Base-by-base conservation (phyloP, 169 alveolate species). In the Plasmodium inui region DNA sequence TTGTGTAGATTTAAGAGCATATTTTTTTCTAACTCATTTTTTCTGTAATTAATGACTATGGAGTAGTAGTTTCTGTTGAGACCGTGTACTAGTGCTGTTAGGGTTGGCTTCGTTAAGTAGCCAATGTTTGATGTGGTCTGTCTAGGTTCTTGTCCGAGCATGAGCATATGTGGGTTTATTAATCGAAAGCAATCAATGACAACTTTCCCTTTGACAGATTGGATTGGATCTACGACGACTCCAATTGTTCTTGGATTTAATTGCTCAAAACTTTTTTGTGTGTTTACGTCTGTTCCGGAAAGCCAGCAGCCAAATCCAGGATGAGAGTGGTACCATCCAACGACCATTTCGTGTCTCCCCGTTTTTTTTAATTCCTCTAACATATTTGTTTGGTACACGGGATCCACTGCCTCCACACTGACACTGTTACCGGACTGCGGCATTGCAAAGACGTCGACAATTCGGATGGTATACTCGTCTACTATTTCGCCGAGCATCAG, bases 291-390 rank as follows among this genome's bases (percentile, higher is more conserved):
- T 80, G 99, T 98, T 72, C 99, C 99, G 19, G 99, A 98, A 81
- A 99, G 97, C 99, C 99, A 99, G 92, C 99, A 98, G 9, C 99
- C 99, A 93, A 98, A 99, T 37, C 99, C 99, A 0, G 99, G 99
- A 96, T 99, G 99, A 32, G 99, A 98, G 95, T 99, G 99, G 95
- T 99, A 99, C 99, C 99, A 99, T 14, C 99, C 99, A 76, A 98
- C 99, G 71, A 98, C 98, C 95, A 98, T 98, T 95, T 99, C 99
- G 53, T 97, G 98, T 90, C 99, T 96, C 3, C 99, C 99, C 3
- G 99, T 99, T 91, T 98, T 98, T 95, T 99, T 99, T 82, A 99
- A 97, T 99, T 98, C 98, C 95, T 99, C 99, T 92, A 99, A 97
- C 99, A 99, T 99, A 97, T 98, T 99, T 14, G 99, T 98, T 96